A percentile compares a stretch with the other conserved stretches of the same genome.
Evolutionary conservation across 2,329 filamentous ascomycete genomes (phyloP).

Genomic region (Pseudogymnoascus sp.): DNA sequence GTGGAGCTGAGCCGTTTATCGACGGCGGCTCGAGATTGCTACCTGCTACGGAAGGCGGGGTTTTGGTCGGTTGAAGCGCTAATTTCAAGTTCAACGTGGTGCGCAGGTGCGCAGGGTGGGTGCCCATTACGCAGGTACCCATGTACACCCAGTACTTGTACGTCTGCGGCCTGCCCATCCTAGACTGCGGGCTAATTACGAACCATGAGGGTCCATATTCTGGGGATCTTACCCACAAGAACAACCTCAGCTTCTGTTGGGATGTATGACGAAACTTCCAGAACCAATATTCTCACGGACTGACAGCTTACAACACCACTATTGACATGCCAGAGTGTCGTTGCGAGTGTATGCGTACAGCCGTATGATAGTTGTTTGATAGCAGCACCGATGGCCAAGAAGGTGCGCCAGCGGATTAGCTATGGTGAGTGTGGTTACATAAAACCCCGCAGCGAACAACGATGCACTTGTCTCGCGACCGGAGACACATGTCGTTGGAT

Average conservation of each 20-base stretch:
- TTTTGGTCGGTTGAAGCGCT: slow-evolving; percentile 6
- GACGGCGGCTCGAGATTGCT: neutral
- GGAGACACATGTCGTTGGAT: neutral
- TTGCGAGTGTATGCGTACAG: slow-evolving; percentile 3
- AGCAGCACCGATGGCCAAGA: slow-evolving; percentile 48
- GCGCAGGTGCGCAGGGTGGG: neutral
- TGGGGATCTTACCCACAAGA: slow-evolving; percentile 6
- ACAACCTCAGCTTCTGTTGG: slow-evolving; percentile 8
- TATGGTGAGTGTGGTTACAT: slow-evolving; percentile 45
- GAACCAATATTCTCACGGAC: slow-evolving; percentile 2
- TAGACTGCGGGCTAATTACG: slow-evolving; percentile 7
- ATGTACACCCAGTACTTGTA: neutral
- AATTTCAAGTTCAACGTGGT: neutral
- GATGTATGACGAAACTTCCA: slow-evolving; percentile 1
- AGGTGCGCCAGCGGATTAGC: slow-evolving; percentile 61
- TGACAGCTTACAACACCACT: neutral
- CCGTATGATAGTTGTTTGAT: slow-evolving; percentile 11
- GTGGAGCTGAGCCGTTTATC: slow-evolving; percentile 4
- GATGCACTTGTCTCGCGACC: neutral
- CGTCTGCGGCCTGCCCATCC: slow-evolving; percentile 2
- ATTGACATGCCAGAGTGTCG: slow-evolving; percentile 1
- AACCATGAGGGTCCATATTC: slow-evolving; percentile 1
- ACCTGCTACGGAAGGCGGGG: neutral
- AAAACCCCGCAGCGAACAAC: slow-evolving; percentile 10
- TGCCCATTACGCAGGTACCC: neutral